Evolutionary conservation across 352 stramenopile species (phyloP), one percentile per base, ranked within the genome.

Genomic region (Plasmopara halstedii): DNA sequence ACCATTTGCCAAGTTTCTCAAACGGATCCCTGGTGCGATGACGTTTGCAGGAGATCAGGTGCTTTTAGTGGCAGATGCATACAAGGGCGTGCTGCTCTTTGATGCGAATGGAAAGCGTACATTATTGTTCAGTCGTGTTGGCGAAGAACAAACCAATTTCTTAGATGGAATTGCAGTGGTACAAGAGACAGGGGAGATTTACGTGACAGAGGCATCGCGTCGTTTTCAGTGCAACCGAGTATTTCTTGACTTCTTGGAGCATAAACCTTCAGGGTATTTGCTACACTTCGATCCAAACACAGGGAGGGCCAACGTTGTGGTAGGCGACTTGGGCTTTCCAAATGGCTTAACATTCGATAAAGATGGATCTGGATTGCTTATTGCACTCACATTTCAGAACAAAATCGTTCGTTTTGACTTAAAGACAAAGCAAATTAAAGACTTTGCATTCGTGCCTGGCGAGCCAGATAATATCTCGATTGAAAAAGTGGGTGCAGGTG

Each of bases 391-490:
- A 17, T 68, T 70, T 45, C 64, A 75, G 39, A 68, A 78, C 56
- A 85, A 85, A 45, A 56, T 85, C 22, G 62, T 75, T 26, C 69
- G 66, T 27, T 85, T 67, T 31, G 61, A 69, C 26, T 49, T 82
- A 0, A 39, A 51, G 25, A 78, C 63, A 6, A 58, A 62, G 37
- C 48, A 56, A 38, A 25, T 85, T 2, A 53, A 67, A 21, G 70
- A 85, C 40, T 85, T 82, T 51, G 73, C 73, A 10, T 85, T 74
- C 46, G 38, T 81, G 25, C 70, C 73, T 2, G 70, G 70, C 22
- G 54, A 69, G 33, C 69, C 73, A 0, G 72, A 80, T 47, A 82
- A 82, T 23, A 50, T 85, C 10, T 63, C 49, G 23, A 56, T 85
- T 14, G 56, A 60, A 20, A 67, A 59, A 18, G 41, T 69, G 0